Evolutionary conservation across 495 filamentous ascomycete genomes (phyloP), one percentile per base, ranked within the genome.

Genomic region (Penicillium lividum): DNA sequence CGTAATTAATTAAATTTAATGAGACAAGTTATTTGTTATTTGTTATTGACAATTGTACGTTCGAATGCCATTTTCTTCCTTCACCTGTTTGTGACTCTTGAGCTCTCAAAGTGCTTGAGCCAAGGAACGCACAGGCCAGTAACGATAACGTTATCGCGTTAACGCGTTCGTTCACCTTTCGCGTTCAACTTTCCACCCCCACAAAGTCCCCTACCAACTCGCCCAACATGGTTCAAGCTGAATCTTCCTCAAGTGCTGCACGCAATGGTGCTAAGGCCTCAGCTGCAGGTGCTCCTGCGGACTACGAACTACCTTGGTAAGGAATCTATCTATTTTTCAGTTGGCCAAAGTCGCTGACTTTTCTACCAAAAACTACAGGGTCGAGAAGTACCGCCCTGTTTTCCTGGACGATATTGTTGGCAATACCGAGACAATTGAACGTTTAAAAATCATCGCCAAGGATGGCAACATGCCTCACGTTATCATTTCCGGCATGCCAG

Each of bases 391-490:
- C 75, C 85, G 94, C 43, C 94, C 94, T 0, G 79, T 93, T 51
- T 90, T 92, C 77, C 88, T 99, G 34, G 92, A 97, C 76, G 94
- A 99, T 69, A 86, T 99, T 50, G 95, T 98, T 54, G 94, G 94
- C 59, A 99, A 99, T 70, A 95, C 87, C 11, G 94, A 99, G 71
- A 99, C 94, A 0, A 88, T 99, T 64, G 95, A 97, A 73, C 89
- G 94, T 18, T 79, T 99, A 63, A 98, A 99, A 73, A 98, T 99
- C 64, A 99, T 99, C 63, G 93, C 95, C 16, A 94, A 92, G 73
- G 94, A 99, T 80, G 94, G 94, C 64, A 99, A 99, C 76, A 97
- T 99, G 91, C 94, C 94, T 6, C 94, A 99, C 74, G 80, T 99
- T 69, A 99, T 99, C 73, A 99, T 99, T 67, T 97, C 92, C 8